Base-by-base conservation (phyloP, 148 eudicot genomes). In the Fallopia convolvulus region DNA sequence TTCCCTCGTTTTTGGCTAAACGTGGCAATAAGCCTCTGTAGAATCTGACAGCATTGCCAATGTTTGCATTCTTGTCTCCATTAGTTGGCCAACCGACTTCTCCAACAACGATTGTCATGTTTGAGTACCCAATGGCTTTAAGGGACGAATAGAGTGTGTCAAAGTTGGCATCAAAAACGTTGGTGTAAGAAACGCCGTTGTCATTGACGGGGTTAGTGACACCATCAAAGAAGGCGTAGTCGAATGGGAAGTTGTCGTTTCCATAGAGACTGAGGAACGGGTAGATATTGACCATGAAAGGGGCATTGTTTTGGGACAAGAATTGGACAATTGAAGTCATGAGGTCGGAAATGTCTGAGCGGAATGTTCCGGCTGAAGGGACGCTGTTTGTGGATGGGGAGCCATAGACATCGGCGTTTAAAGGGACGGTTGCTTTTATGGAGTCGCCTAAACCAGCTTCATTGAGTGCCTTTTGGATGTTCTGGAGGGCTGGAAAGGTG, bases 31-130 rank as follows among this genome's bases (percentile, higher is more conserved):
- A 90, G 46, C 97, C 96, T 15, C 79, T 85, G 77, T 94, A 92
- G 76, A 94, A 94, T 73, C 92, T 87, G 11, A 79, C 12, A 14
- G 99, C 93, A 26, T 61, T 81, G 39, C 84, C 80, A 21, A 82
- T 47, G 46, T 89, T 94, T 3, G 91, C 99, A 18, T 90, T 85
- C 42, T 80, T 84, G 76, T 94, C 97, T 10, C 99, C 99, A 13
- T 92, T 86, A 2, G 99, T 94, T 1, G 99, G 99, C 99, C 99
- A 94, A 5, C 99, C 99, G 3, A 94, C 90, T 78, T 94, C 99
- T 3, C 99, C 99, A 0, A 94, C 89, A 13, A 94, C 74, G 17
- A 94, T 86, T 0, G 90, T 70, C 76, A 92, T 75, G 77, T 85
- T 81, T 1, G 88, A 87, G 21, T 33, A 84, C 0, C 97, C 97